A percentile compares a stretch with the other conserved stretches of the same genome.
Evolutionary conservation across 1,284 basidiomycete genomes (phyloP).

Genomic region (Xanthoconium separans): DNA sequence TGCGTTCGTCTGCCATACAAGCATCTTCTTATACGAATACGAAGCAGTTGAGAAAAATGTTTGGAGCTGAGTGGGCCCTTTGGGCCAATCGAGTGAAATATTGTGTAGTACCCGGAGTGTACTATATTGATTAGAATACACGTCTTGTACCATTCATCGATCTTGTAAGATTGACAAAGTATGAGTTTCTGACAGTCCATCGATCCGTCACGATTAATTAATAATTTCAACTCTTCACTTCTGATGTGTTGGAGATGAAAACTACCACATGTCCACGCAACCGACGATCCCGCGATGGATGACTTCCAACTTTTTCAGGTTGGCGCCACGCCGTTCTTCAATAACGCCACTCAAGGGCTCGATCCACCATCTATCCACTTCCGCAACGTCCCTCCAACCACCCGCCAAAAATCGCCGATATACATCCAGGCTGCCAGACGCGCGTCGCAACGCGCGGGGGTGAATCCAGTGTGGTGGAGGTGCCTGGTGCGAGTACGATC

Average conservation of each 20-base stretch:
- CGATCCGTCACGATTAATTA: background rate
- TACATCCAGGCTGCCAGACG: constrained; percentile 38
- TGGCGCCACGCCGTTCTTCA: constrained; percentile 44
- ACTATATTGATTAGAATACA: too few relatives aligned
- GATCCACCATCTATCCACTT: constrained; percentile 62
- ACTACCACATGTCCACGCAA: constrained; percentile 8
- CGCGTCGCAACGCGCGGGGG: constrained; percentile 38
- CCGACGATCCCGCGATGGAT: constrained; percentile 44
- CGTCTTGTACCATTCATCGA: too few relatives aligned
- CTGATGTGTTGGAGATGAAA: background rate
- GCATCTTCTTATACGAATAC: too few relatives aligned
- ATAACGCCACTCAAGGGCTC: constrained; percentile 47
- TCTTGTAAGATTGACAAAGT: too few relatives aligned
- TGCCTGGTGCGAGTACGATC: constrained; percentile 34
- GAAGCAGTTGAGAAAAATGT: constrained; percentile 28
- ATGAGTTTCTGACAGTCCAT: background rate
- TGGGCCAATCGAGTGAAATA: constrained; percentile 31
- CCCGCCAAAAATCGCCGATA: constrained; percentile 47
- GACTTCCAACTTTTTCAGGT: constrained; percentile 39
- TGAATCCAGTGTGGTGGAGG: constrained; percentile 53
- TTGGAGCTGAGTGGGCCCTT: constrained; percentile 39
- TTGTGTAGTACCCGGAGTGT: constrained; percentile 34
- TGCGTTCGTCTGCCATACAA: too few relatives aligned
- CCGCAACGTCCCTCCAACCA: constrained; percentile 55
- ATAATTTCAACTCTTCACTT: too few relatives aligned